Conservation (phyloP, 2,329 filamentous ascomycete species). For the Pseudopithomyces chartarum region DNA sequence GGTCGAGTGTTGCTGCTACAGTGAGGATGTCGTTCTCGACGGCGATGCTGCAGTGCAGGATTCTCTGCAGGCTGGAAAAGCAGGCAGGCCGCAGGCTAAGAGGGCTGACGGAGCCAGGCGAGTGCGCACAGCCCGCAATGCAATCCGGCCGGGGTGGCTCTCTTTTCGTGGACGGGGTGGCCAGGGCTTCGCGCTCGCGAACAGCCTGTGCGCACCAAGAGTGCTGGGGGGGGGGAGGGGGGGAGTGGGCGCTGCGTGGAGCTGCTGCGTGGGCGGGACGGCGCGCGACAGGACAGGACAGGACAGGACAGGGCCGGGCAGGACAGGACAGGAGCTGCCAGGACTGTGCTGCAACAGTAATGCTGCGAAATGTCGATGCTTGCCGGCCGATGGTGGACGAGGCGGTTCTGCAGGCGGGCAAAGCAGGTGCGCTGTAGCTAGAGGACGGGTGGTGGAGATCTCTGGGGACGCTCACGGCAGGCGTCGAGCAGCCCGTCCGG, state of each 20-base stretch:
- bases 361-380: background rate
- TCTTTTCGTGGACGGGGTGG: constrained; percentile 32
- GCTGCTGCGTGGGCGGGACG: constrained; percentile 41
- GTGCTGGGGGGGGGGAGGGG: constrained; percentile 17
- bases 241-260: constrained; percentile 8
- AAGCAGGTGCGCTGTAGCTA: constrained; percentile 31
- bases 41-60: constrained; percentile 47
- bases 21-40: constrained; percentile 37
- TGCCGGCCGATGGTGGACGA: background rate
- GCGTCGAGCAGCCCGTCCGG: constrained; percentile 37
- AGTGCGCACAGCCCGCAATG: constrained; percentile 40
- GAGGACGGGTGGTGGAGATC: constrained; percentile 42
- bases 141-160: constrained; percentile 32
- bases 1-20: constrained; percentile 21
- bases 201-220: constrained; percentile 31
- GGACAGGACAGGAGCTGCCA: background rate
- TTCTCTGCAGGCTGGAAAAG: constrained; percentile 42
- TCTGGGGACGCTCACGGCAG: constrained; percentile 33
- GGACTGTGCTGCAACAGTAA: constrained; percentile 6
- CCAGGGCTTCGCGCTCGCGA: constrained; percentile 21
- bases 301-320: constrained; percentile 33
- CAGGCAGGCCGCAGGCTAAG: constrained; percentile 47
- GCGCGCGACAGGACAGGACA: constrained; percentile 20
- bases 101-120: constrained; percentile 46
- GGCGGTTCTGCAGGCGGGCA: constrained; percentile 17